Evolutionary conservation across 768 basidiomycete species (phyloP).

Genomic region (Leccinum rimulosum): DNA sequence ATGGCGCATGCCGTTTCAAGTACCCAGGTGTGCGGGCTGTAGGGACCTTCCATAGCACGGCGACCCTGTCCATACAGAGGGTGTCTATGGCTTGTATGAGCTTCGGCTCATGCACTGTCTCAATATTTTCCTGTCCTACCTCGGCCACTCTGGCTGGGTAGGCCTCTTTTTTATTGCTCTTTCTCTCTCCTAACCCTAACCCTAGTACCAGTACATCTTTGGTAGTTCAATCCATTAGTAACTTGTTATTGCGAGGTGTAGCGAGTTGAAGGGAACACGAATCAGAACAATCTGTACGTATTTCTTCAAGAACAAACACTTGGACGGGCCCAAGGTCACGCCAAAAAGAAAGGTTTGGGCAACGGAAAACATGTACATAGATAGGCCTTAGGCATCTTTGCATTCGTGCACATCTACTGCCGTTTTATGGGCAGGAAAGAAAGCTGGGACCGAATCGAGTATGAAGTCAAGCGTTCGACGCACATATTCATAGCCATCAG

Average conservation of each 20-base stretch:
- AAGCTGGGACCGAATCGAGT: not conserved
- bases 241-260: too few relatives aligned
- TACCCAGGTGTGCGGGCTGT: constrained; percentile 55
- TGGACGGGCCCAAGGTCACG: too few relatives aligned
- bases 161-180: constrained; percentile 23
- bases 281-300: too few relatives aligned
- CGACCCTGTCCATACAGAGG: constrained; percentile 53
- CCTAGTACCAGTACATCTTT: constrained; percentile 14
- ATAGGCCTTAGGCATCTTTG: not conserved
- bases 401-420: not conserved
- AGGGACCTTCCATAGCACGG: constrained; percentile 51
- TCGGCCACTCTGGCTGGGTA: constrained; percentile 47
- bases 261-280: too few relatives aligned
- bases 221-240: too few relatives aligned
- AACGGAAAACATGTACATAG: too few relatives aligned
- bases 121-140: constrained; percentile 77
- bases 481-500: not conserved
- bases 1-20: constrained; percentile 57
- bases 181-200: constrained; percentile 30
- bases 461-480: not conserved
- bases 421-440: not conserved
- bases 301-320: too few relatives aligned
- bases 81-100: constrained; percentile 46
- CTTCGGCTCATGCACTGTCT: constrained; percentile 76
- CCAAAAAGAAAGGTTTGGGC: too few relatives aligned